These are phyloP conservation scores for Sordariomycetes sp. DNA, from an alignment of 2,329 filamentous ascomycete species.

Conservation along the genomic window DNA sequence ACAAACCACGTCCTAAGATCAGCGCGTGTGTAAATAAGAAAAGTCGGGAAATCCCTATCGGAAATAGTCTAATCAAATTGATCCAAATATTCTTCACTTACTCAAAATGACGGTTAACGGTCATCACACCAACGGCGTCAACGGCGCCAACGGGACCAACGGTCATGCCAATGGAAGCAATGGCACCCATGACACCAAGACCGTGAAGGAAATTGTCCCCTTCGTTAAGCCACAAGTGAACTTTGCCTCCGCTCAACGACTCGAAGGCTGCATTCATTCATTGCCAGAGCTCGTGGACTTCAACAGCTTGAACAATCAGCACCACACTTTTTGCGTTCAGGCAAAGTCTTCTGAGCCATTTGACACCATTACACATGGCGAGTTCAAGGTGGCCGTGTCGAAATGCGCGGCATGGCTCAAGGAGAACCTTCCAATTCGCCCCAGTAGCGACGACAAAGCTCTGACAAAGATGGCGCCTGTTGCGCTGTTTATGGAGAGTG, in stretches of 20 bases:
- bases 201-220: background rate
- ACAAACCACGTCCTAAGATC: too few species aligned
- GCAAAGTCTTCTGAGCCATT: background rate
- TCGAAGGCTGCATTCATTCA: background rate
- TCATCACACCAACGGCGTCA: too few species aligned
- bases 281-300: background rate
- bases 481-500: background rate
- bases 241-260: background rate
- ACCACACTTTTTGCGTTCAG: background rate
- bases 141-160: too few species aligned
- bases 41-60: too few species aligned
- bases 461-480: background rate
- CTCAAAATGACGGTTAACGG: too few species aligned
- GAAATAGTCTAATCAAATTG: too few species aligned
- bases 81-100: too few species aligned
- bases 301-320: background rate
- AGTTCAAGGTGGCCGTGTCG: background rate
- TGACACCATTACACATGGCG: background rate
- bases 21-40: too few species aligned
- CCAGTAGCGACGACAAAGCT: background rate
- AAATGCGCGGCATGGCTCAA: background rate
- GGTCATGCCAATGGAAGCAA: too few species aligned
- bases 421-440: background rate
- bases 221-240: background rate
- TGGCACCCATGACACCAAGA: too few species aligned